phyloP scores from a whole-genome alignment of 208 protist species.

The Leishmania gerbilli region DNA sequence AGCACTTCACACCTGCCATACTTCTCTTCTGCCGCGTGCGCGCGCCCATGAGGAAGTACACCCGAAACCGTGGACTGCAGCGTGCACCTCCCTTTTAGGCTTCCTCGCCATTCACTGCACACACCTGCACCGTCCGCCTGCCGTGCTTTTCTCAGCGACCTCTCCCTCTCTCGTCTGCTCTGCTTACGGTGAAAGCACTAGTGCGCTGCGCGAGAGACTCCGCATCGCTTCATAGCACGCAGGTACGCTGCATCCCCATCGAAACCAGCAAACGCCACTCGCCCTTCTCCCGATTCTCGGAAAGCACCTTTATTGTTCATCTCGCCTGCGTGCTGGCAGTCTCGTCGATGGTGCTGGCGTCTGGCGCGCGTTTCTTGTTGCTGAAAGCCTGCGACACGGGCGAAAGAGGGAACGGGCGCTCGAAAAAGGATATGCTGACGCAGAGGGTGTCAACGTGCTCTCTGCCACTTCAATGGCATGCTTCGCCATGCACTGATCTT shows the following conservation, averaged over 20 bases:
- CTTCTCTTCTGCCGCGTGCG: background rate
- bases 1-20: background rate
- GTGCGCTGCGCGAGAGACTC: background rate
- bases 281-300: background rate
- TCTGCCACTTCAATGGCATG: background rate
- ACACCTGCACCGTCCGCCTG: background rate
- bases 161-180: background rate
- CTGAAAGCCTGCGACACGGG: background rate
- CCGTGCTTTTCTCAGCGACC: background rate
- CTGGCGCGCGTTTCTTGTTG: background rate
- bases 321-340: slow-evolving; percentile 9
- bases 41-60: background rate
- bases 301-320: background rate
- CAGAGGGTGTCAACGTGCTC: too few relatives aligned
- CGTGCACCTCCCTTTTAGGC: background rate
- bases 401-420: too few relatives aligned
- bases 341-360: background rate
- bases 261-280: background rate
- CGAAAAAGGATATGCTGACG: background rate
- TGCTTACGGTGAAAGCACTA: background rate
- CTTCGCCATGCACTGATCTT: background rate
- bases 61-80: background rate
- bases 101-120: background rate
- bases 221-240: background rate
- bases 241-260: background rate